Conservation (phyloP, 2,329 filamentous ascomycete genomes). For the Stenocarpella maydis region DNA sequence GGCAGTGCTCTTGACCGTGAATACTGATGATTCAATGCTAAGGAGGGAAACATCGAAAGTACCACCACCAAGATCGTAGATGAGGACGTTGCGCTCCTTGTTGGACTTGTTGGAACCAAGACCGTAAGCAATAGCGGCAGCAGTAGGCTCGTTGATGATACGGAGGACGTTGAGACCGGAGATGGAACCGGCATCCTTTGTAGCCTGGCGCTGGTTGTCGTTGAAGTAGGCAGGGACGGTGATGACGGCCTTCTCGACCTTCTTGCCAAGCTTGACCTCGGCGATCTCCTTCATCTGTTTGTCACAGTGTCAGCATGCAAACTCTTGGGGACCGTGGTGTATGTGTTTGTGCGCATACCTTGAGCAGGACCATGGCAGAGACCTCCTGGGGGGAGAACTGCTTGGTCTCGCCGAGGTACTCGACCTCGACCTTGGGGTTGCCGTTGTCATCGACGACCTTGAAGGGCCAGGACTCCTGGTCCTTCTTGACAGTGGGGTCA, state of each 20-base stretch:
- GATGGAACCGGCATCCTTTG: conserved; percentile 92
- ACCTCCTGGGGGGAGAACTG: conserved; percentile 83
- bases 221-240: conserved; percentile 99
- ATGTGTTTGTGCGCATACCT: too few species aligned
- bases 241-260: conserved; percentile 87
- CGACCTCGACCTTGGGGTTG: conserved; percentile 85
- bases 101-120: conserved; percentile 88
- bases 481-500: conserved; percentile 87
- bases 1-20: conserved; percentile 92
- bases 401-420: conserved; percentile 71
- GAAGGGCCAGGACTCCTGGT: conserved; percentile 99
- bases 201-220: conserved; percentile 95
- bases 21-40: conserved; percentile 89
- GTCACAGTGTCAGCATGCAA: too few species aligned
- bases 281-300: conserved; percentile 88
- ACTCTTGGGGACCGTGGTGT: too few species aligned
- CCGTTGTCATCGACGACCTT: conserved; percentile 88
- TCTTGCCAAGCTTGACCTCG: conserved; percentile 81
- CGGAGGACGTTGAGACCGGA: conserved; percentile 94
- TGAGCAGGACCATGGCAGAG: conserved; percentile 81
- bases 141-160: conserved; percentile 96
- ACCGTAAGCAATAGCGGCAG: conserved; percentile 93
- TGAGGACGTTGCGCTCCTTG: conserved; percentile 86
- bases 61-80: conserved; percentile 94
- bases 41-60: conserved; percentile 95